phyloP scores from a whole-genome alignment of 2,329 filamentous ascomycete genomes.

The Biscogniauxia marginata region DNA sequence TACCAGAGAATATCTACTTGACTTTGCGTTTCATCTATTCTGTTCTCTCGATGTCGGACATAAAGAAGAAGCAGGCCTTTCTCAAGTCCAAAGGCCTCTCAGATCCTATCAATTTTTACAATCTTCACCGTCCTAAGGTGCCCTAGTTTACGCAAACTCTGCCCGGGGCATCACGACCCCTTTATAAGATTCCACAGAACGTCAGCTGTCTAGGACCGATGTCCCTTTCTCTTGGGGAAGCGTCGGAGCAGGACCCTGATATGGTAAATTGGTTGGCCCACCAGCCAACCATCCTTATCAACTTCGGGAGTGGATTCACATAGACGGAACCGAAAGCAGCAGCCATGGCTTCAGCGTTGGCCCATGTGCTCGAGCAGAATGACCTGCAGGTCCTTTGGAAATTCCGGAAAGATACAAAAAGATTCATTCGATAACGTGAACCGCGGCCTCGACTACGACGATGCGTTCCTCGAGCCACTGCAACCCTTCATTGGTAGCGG shows the following conservation, averaged over 20 bases:
- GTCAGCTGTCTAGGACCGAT: conserved; percentile 20
- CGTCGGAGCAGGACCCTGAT: conserved; percentile 15
- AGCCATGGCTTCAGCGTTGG: conserved; percentile 20
- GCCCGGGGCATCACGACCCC: conserved; percentile 16
- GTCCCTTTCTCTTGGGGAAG: conserved; percentile 13
- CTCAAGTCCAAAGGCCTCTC: conserved; percentile 15
- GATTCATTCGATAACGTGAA: too few relatives aligned
- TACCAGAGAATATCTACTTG: conserved; percentile 22
- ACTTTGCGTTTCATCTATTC: conserved; percentile 14
- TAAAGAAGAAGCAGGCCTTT: conserved; percentile 8
- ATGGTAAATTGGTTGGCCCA: conserved; percentile 18
- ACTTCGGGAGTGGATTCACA: conserved; percentile 17
- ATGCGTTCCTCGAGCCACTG: conserved; percentile 10
- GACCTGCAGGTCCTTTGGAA: conserved; percentile 22
- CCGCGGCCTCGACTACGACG: conserved; percentile 5
- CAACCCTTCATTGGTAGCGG: conserved; percentile 10
- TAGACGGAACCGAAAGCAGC: conserved; percentile 12
- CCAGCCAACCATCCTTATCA: conserved; percentile 22
- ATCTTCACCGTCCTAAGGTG: conserved; percentile 12
- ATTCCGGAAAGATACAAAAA: conserved; percentile 9
- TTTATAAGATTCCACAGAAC: conserved; percentile 19
- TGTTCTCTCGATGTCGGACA: conserved; percentile 11
- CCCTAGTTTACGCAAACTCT: conserved; percentile 20
- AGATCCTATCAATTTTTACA: conserved; percentile 4
- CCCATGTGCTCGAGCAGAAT: conserved; percentile 9